phyloP scores from a whole-genome alignment of 2,329 filamentous ascomycete species.

The Chalaropsis thielavioides region DNA sequence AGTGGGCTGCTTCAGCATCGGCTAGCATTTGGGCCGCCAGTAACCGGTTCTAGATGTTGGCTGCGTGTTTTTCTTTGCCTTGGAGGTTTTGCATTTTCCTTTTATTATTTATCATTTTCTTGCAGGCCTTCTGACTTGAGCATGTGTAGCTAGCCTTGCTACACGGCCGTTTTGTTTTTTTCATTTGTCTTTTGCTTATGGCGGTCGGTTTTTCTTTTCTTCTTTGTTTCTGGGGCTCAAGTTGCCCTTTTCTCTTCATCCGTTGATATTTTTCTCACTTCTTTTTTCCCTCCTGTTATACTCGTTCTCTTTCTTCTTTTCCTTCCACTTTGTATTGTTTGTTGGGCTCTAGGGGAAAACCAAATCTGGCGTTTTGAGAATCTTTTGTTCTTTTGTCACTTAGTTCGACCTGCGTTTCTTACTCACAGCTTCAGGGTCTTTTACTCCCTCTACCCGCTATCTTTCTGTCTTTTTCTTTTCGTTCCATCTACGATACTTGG shows the following conservation, averaged over 20 bases:
- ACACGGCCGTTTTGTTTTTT: slow-evolving; percentile 21
- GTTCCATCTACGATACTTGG: slow-evolving; percentile 27
- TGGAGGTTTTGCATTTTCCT: slow-evolving; percentile 8
- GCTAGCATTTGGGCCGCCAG: slow-evolving; percentile 67
- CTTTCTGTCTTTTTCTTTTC: not conserved
- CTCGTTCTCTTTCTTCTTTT: not conserved
- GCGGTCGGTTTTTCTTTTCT: slow-evolving; percentile 9
- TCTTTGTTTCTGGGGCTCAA: slow-evolving; percentile 7
- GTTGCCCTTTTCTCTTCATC: slow-evolving; percentile 6
- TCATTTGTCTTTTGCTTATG: slow-evolving; percentile 13
- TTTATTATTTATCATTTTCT: slow-evolving; percentile 16
- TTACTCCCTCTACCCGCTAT: not conserved
- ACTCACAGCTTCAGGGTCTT: not conserved
- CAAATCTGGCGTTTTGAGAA: slow-evolving; percentile 7
- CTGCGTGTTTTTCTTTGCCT: slow-evolving; percentile 5
- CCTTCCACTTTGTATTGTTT: not conserved
- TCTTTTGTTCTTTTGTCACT: slow-evolving; percentile 8
- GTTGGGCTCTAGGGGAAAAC: slow-evolving; percentile 5
- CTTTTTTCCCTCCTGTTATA: not conserved
- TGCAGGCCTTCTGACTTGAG: slow-evolving; percentile 8
- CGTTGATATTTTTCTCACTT: slow-evolving; percentile 13
- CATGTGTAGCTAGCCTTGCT: not conserved
- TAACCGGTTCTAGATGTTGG: slow-evolving; percentile 38
- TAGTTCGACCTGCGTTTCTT: not conserved
- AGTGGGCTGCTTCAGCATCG: slow-evolving; percentile 75